Percentiles rank a stretch among this genome's conserved stretches.
Evolutionary conservation across 371 early-diverging fungal genomes (phyloP).

Genomic region (Apophysomyces elegans): DNA sequence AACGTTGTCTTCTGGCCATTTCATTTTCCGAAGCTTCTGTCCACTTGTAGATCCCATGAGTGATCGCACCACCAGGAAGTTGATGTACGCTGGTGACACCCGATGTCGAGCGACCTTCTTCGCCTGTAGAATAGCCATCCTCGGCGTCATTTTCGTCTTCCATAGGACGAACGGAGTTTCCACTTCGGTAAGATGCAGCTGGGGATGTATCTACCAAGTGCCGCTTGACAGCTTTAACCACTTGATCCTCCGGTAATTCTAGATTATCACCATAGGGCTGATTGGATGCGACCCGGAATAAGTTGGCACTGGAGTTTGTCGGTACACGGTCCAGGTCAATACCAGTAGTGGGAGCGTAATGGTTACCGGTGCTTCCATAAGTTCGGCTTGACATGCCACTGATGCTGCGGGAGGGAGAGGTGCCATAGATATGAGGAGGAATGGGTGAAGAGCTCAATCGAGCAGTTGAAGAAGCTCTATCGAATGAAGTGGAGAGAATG

Average conservation of each 20-base stretch:
- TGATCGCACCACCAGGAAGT: conserved; percentile 57
- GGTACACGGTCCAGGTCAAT: conserved; percentile 37
- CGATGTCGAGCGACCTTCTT: conserved; percentile 2
- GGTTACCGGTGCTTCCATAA: conserved; percentile 28
- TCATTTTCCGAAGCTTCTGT: conserved; percentile 44
- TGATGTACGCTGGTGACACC: conserved; percentile 39
- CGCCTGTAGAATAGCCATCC: conserved; percentile 12
- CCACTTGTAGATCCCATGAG: conserved; percentile 68
- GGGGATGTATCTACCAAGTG: conserved; percentile 63
- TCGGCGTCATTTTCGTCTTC: neutral
- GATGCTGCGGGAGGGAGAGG: conserved; percentile 30
- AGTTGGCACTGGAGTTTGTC: conserved; percentile 26
- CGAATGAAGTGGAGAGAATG: conserved; percentile 36
- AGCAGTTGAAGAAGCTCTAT: conserved; percentile 37
- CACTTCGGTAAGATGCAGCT: conserved; percentile 26
- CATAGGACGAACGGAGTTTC: conserved; percentile 19
- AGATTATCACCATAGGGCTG: conserved; percentile 35
- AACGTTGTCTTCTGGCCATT: conserved; percentile 40
- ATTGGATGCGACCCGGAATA: conserved; percentile 42
- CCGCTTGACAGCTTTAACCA: conserved; percentile 68
- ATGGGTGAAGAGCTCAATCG: conserved; percentile 42
- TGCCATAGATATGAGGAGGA: conserved; percentile 26
- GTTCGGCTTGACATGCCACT: conserved; percentile 32
- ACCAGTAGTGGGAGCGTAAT: neutral
- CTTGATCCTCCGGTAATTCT: conserved; percentile 67